Conservation (phyloP, 768 basidiomycete species). For the Scleroderma citrinum region DNA sequence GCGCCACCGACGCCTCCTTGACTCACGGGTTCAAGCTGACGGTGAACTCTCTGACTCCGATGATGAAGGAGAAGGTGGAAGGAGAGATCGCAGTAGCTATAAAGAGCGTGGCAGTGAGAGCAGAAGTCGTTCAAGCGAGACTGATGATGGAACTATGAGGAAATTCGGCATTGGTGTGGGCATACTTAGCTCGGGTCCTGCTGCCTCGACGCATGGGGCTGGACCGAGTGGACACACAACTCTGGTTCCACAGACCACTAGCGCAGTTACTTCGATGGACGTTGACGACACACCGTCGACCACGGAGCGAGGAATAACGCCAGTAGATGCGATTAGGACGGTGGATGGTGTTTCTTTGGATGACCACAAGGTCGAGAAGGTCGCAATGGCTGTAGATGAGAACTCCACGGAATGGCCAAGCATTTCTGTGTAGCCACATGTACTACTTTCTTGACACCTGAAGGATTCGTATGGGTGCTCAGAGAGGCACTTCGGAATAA, state of each 20-base stretch:
- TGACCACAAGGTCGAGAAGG: conserved; percentile 11
- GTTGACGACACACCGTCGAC: conserved; percentile 24
- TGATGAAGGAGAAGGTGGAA: conserved; percentile 89
- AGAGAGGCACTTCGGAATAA: too few species aligned
- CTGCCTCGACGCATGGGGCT: conserved; percentile 58
- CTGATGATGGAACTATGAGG: conserved; percentile 37
- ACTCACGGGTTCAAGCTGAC: conserved; percentile 76
- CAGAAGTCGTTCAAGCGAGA: conserved; percentile 36
- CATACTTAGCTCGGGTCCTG: conserved; percentile 58
- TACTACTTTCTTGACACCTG: too few species aligned
- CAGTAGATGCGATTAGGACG: conserved; percentile 7
- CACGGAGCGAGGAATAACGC: conserved; percentile 13
- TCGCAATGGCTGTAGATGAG: conserved; percentile 22
- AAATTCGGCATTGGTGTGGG: conserved; percentile 67
- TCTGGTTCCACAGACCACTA: conserved; percentile 24
- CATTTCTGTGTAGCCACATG: conserved; percentile 3
- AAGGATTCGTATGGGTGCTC: too few species aligned
- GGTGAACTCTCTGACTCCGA: conserved; percentile 95
- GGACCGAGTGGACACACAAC: conserved; percentile 70
- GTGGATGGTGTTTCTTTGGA: conserved; percentile 7
- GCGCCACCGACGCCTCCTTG: conserved; percentile 69
- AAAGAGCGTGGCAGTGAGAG: conserved; percentile 44
- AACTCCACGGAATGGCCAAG: conserved; percentile 6
- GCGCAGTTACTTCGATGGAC: conserved; percentile 29
- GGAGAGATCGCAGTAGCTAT: conserved; percentile 62